phyloP scores from a whole-genome alignment of 2,329 filamentous ascomycete genomes.

The Trichoderma koningiopsis region DNA sequence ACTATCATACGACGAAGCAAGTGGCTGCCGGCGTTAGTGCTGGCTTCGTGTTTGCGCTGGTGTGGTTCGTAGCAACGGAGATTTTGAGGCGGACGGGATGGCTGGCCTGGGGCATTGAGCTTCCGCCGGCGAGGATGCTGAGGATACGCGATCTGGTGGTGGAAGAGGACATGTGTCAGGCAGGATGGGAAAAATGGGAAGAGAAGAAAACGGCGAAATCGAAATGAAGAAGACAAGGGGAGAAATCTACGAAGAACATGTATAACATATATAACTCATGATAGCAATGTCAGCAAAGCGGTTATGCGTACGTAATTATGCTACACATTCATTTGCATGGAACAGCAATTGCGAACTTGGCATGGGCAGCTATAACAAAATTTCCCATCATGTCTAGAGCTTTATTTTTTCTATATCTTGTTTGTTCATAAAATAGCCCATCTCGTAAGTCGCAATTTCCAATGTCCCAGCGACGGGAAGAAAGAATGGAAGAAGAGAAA shows the following conservation, averaged over 20 bases:
- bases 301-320: not conserved
- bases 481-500: not conserved
- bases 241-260: not conserved
- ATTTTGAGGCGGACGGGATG: conserved; percentile 66
- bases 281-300: conserved; percentile 1
- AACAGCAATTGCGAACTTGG: not conserved
- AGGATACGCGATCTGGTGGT: conserved; percentile 82
- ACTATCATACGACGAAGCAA: conserved; percentile 87
- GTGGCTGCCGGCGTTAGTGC: conserved; percentile 78
- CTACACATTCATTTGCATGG: not conserved
- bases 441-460: not conserved
- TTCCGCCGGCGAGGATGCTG: conserved; percentile 63
- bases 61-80: conserved; percentile 78
- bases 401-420: not conserved
- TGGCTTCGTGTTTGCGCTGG: conserved; percentile 69
- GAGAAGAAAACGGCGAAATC: conserved; percentile 44
- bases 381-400: not conserved
- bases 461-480: not conserved
- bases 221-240: conserved; percentile 32
- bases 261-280: not conserved
- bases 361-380: too few species aligned
- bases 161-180: conserved; percentile 84
- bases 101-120: conserved; percentile 72
- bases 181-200: conserved; percentile 94
- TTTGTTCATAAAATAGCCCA: not conserved